Evolutionary conservation across 441 rosid species (phyloP).

Genomic region (Erodium moschatum): DNA sequence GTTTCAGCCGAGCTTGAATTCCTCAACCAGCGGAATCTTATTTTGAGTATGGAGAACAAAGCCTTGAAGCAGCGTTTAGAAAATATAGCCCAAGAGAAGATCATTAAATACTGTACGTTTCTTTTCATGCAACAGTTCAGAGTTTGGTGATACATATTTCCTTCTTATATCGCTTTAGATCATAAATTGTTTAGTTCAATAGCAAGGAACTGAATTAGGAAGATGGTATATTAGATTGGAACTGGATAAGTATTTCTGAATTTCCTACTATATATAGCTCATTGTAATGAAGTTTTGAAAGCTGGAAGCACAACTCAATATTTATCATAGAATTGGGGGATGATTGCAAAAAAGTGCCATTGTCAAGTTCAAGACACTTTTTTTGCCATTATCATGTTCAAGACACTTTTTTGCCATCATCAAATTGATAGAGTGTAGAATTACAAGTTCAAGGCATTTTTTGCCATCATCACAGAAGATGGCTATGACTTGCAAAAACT

Average conservation of each 20-base stretch:
- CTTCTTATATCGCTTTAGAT: background rate
- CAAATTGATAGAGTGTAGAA: too few relatives aligned
- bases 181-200: background rate
- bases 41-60: conserved; percentile 95
- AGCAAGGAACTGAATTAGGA: conserved; percentile 1
- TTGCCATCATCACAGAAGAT: too few relatives aligned
- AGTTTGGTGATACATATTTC: conserved; percentile 11
- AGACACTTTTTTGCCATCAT: too few relatives aligned
- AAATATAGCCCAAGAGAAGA: conserved; percentile 74
- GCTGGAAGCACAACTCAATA: background rate
- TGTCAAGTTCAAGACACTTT: too few relatives aligned
- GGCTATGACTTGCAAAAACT: too few relatives aligned
- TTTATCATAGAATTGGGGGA: background rate
- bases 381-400: too few relatives aligned
- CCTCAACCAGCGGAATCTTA: conserved; percentile 82
- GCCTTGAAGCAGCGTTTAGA: conserved; percentile 87
- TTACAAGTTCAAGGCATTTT: too few relatives aligned
- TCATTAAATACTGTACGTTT: conserved; percentile 67
- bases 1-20: conserved; percentile 92
- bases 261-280: background rate
- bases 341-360: too few relatives aligned
- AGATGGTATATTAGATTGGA: background rate
- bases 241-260: background rate
- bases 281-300: background rate
- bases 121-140: conserved; percentile 20